phyloP scores from a whole-genome alignment of 352 stramenopile species.

The Plasmopara halstedii region DNA sequence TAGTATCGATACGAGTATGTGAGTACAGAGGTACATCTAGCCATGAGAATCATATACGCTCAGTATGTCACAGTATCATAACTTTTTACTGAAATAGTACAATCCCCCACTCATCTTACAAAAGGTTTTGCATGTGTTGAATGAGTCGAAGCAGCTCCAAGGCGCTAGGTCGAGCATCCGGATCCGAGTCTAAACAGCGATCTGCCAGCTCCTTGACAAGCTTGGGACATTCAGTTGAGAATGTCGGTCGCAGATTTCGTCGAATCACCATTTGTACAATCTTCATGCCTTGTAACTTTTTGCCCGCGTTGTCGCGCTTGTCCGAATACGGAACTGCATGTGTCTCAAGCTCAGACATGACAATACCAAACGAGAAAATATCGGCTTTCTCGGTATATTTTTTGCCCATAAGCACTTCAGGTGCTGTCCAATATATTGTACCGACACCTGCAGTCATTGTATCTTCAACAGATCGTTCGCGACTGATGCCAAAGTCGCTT shows the following conservation, averaged over 20 bases:
- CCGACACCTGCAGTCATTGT: slow-evolving; percentile 78
- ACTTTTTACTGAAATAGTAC: background rate
- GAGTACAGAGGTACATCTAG: background rate
- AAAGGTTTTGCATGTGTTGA: slow-evolving; percentile 42
- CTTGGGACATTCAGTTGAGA: slow-evolving; percentile 40
- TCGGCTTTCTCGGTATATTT: slow-evolving; percentile 83
- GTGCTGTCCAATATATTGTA: slow-evolving; percentile 81
- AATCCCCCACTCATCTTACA: slow-evolving; percentile 23
- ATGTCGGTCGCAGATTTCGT: slow-evolving; percentile 57
- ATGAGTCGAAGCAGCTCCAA: slow-evolving; percentile 63
- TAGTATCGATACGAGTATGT: too few species aligned
- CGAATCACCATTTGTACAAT: slow-evolving; percentile 79
- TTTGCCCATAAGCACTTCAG: slow-evolving; percentile 71
- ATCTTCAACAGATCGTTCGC: slow-evolving; percentile 65
- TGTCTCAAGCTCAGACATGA: slow-evolving; percentile 75
- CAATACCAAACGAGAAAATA: slow-evolving; percentile 80
- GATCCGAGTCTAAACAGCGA: slow-evolving; percentile 62
- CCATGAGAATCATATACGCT: background rate
- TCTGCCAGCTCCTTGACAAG: slow-evolving; percentile 51
- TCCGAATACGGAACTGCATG: slow-evolving; percentile 76
- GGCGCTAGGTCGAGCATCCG: slow-evolving; percentile 56
- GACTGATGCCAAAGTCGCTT: slow-evolving; percentile 74
- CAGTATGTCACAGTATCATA: background rate
- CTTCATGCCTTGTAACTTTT: slow-evolving; percentile 78
- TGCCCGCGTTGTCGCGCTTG: slow-evolving; percentile 57